Conservation (phyloP, 768 basidiomycete species). For the Cubamyces lactineus region DNA sequence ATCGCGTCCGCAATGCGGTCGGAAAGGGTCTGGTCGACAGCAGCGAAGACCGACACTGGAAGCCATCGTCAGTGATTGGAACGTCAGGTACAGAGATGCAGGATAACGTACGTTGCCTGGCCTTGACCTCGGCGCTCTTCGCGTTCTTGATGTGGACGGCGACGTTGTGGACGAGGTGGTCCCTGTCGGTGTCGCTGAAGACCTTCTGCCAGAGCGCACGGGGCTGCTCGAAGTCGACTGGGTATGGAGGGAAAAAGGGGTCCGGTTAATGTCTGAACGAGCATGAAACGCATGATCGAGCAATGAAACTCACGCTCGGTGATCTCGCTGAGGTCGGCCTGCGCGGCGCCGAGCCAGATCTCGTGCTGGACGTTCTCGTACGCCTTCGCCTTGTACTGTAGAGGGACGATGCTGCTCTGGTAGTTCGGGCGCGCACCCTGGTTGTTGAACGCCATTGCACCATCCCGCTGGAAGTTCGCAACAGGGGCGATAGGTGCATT, state of each 20-base stretch:
- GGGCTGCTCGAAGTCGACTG: slow-evolving; percentile 87
- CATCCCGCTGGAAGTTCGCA: slow-evolving; percentile 94
- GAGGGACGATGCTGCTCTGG: slow-evolving; percentile 73
- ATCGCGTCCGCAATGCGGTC: slow-evolving; percentile 81
- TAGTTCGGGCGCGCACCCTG: slow-evolving; percentile 91
- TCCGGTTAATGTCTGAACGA: background rate
- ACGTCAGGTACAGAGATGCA: background rate
- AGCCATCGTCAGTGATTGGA: background rate
- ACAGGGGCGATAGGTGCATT: slow-evolving; percentile 77
- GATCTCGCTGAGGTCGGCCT: slow-evolving; percentile 69
- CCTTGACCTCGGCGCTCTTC: slow-evolving; percentile 63
- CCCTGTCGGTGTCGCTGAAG: slow-evolving; percentile 61
- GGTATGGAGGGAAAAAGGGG: background rate
- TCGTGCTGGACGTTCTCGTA: slow-evolving; percentile 59
- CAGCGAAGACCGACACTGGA: slow-evolving; percentile 77
- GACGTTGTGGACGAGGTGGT: slow-evolving; percentile 69
- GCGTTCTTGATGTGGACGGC: slow-evolving; percentile 62
- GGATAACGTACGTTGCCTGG: slow-evolving; percentile 61
- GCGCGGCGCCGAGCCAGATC: slow-evolving; percentile 72
- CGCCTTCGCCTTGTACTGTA: slow-evolving; percentile 56
- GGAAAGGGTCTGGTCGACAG: slow-evolving; percentile 73
- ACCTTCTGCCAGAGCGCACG: slow-evolving; percentile 69
- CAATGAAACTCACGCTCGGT: slow-evolving; percentile 67
- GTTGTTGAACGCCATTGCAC: slow-evolving; percentile 64
- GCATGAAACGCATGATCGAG: background rate